A percentile compares a stretch with the other conserved stretches of the same genome.
phyloP scores from a whole-genome alignment of 352 stramenopile species.

The Globisporangium takayamanum region DNA sequence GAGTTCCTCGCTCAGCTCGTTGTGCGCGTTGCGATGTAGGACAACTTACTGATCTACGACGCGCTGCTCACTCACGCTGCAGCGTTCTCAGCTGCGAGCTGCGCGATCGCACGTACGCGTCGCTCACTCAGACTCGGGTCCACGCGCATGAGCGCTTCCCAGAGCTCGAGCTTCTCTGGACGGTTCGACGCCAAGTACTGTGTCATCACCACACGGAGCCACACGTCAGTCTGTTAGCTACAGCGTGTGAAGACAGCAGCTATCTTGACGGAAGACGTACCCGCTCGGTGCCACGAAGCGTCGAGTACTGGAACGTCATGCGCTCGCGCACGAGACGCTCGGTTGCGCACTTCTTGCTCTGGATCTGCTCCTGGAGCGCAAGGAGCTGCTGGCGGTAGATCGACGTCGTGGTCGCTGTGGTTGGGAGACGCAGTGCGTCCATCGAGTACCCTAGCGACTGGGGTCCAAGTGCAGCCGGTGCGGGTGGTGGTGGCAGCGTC shows the following conservation, averaged over 20 bases:
- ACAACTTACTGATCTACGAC: too few relatives aligned
- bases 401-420: constrained; percentile 30
- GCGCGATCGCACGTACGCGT: constrained; percentile 42
- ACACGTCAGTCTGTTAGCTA: neutral
- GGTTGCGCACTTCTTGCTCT: constrained; percentile 57
- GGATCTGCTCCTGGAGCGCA: constrained; percentile 54
- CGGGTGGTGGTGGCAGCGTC: neutral
- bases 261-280: constrained; percentile 15
- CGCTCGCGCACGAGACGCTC: constrained; percentile 52
- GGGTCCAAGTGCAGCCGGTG: neutral
- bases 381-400: constrained; percentile 66
- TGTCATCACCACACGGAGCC: neutral
- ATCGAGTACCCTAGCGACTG: constrained; percentile 23
- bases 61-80: neutral
- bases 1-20: constrained; percentile 44
- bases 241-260: too few relatives aligned
- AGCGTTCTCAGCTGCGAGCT: constrained; percentile 11
- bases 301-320: constrained; percentile 53
- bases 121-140: constrained; percentile 50
- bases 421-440: constrained; percentile 24
- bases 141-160: constrained; percentile 62
- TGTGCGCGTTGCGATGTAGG: constrained; percentile 11
- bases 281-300: constrained; percentile 43
- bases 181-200: constrained; percentile 51
- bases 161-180: constrained; percentile 40